Base-by-base conservation (phyloP, 805 yeast genomes). In the Jamesozyma rosinii region DNA sequence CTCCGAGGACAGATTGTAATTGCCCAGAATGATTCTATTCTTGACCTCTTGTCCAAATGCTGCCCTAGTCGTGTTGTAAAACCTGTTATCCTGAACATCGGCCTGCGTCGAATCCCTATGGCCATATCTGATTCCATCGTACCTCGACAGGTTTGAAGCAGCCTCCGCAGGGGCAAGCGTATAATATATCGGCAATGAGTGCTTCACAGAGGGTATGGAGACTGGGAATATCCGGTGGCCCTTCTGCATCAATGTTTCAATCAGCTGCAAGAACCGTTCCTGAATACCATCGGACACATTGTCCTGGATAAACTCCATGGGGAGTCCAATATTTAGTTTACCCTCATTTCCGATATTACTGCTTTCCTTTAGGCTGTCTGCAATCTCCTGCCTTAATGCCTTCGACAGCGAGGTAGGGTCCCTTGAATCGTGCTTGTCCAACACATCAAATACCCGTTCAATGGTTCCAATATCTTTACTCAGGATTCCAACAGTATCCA, bases 131-230 rank as follows among this genome's bases (percentile, higher is more conserved):
- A 89, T 67, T 2, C 98, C 98, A 63, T 92, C 98, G 57, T 74
- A 92, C 27, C 97, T 70, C 1, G 96, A 76, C 39, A 92, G 70
- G 57, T 92, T 92, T 0, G 97, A 90, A 0, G 94, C 81, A 0
- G 97, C 97, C 57, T 92, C 98, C 0, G 96, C 83, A 0, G 96
- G 83, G 1, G 92, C 89, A 31, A 94, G 53, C 0, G 95, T 83
- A 58, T 84, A 90, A 62, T 92, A 92, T 0, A 87, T 76, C 22
- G 94, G 88, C 15, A 92, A 64, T 21, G 89, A 72, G 42, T 71
- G 65, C 45, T 72, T 73, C 9, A 88, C 65, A 0, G 82, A 67
- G 5, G 95, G 95, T 0, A 90, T 58, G 0, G 92, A 79, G 1
- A 92, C 77, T 0, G 79, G 71, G 15, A 69, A 66, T 1, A 92